phyloP scores from a whole-genome alignment of 2,329 filamentous ascomycete genomes.

The Raffaelea deltoideospora region DNA sequence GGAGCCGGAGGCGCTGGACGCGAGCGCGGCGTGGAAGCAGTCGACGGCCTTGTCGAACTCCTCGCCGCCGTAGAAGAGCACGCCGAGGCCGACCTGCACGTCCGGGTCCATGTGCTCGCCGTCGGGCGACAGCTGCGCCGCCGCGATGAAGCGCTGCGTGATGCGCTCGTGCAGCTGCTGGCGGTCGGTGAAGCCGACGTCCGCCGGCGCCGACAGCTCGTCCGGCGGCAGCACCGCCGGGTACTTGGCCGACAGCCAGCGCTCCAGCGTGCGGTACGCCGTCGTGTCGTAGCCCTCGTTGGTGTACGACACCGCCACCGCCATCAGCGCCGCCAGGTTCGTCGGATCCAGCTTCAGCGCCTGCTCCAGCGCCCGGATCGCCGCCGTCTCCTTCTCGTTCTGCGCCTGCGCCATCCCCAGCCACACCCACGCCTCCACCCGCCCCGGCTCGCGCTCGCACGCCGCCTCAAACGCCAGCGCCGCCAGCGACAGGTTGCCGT shows the following conservation, averaged over 20 bases:
- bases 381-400: conserved; percentile 95
- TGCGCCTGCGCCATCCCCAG: conserved; percentile 88
- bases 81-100: conserved; percentile 90
- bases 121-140: conserved; percentile 79
- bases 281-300: conserved; percentile 98
- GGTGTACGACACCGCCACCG: conserved; percentile 88
- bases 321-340: conserved; percentile 86
- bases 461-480: conserved; percentile 93
- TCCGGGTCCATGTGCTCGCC: conserved; percentile 97
- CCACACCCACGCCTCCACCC: conserved; percentile 87
- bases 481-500: conserved; percentile 85
- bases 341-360: conserved; percentile 75
- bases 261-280: conserved; percentile 88
- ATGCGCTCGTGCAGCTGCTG: conserved; percentile 81
- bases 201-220: conserved; percentile 58
- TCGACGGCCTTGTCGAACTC: conserved; percentile 98
- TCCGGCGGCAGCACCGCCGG: conserved; percentile 62
- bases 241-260: conserved; percentile 94
- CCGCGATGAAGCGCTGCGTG: conserved; percentile 78
- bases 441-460: conserved; percentile 73
- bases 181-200: conserved; percentile 88
- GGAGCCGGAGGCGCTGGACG: conserved; percentile 67
- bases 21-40: conserved; percentile 87
- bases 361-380: conserved; percentile 84
- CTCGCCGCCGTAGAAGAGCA: conserved; percentile 94